A percentile compares a stretch with the other conserved stretches of the same genome.
Conservation (phyloP, 768 basidiomycete genomes). For the Arthromyces matolae region DNA sequence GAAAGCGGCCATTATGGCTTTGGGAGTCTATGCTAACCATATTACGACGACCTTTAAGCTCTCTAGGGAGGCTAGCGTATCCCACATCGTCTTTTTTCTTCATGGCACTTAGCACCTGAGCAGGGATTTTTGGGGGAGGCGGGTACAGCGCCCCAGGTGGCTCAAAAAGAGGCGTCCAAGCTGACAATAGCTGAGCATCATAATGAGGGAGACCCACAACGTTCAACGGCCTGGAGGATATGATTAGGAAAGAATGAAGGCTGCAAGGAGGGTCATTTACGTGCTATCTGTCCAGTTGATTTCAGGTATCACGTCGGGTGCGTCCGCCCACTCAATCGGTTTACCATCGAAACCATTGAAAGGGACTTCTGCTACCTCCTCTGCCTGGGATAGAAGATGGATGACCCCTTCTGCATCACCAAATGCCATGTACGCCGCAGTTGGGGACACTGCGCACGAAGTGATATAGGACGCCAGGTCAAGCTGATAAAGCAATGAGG, state of each 20-base stretch:
- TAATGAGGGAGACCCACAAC: conserved; percentile 88
- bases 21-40: conserved; percentile 52
- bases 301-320: conserved; percentile 60
- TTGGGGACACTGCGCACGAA: conserved; percentile 77
- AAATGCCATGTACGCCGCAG: conserved; percentile 89
- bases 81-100: conserved; percentile 87
- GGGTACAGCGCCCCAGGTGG: conserved; percentile 49
- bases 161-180: conserved; percentile 48
- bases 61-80: conserved; percentile 85
- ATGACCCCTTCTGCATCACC: conserved; percentile 84
- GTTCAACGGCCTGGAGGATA: conserved; percentile 69
- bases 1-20: conserved; percentile 67
- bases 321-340: conserved; percentile 81
- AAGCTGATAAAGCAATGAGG: conserved; percentile 39
- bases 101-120: conserved; percentile 71
- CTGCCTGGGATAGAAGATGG: conserved; percentile 74
- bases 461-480: conserved; percentile 75
- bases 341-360: conserved; percentile 91
- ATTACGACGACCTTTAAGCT: conserved; percentile 81
- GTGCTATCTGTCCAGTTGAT: conserved; percentile 83
- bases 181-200: conserved; percentile 67
- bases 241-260: not conserved
- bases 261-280: conserved; percentile 39
- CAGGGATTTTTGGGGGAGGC: conserved; percentile 74
- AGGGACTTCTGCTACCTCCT: conserved; percentile 58